These are phyloP conservation scores for Colletotrichum echinochloae DNA, from an alignment of 2,329 filamentous ascomycete genomes.

Conservation along the genomic window DNA sequence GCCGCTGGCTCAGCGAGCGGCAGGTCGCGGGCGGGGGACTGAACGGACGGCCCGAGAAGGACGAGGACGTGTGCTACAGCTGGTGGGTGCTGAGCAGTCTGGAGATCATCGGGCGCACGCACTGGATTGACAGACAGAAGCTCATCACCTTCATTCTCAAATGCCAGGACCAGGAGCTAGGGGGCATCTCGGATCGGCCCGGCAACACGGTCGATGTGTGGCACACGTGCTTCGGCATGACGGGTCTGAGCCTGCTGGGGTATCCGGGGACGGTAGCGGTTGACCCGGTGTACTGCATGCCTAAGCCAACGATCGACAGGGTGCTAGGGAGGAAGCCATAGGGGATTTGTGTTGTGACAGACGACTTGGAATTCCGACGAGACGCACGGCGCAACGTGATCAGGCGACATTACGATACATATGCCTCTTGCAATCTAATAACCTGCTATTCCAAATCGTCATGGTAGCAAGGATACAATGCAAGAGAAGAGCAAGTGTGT, in stretches of 20 bases:
- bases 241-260: slow-evolving; percentile 86
- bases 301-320: slow-evolving; percentile 72
- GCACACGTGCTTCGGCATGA: slow-evolving; percentile 90
- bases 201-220: slow-evolving; percentile 98
- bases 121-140: slow-evolving; percentile 92
- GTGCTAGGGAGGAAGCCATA: slow-evolving; percentile 55
- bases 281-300: slow-evolving; percentile 90
- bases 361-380: not conserved
- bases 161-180: slow-evolving; percentile 87
- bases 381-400: not conserved
- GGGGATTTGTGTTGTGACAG: not conserved
- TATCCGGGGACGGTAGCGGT: slow-evolving; percentile 83
- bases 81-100: slow-evolving; percentile 98
- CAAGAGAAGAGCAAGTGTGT: slow-evolving; percentile 67
- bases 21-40: slow-evolving; percentile 89
- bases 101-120: slow-evolving; percentile 85
- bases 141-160: slow-evolving; percentile 84
- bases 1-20: slow-evolving; percentile 91
- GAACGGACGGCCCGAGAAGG: slow-evolving; percentile 94
- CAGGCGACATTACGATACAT: not conserved
- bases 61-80: slow-evolving; percentile 97
- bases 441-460: slow-evolving; percentile 62
- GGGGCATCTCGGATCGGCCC: slow-evolving; percentile 90
- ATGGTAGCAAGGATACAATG: slow-evolving; percentile 77
- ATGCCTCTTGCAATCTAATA: slow-evolving; percentile 78